Evolutionary conservation across 2,329 filamentous ascomycete genomes (phyloP), one percentile per base, ranked within the genome.

Genomic region (Fusarium penzigii): DNA sequence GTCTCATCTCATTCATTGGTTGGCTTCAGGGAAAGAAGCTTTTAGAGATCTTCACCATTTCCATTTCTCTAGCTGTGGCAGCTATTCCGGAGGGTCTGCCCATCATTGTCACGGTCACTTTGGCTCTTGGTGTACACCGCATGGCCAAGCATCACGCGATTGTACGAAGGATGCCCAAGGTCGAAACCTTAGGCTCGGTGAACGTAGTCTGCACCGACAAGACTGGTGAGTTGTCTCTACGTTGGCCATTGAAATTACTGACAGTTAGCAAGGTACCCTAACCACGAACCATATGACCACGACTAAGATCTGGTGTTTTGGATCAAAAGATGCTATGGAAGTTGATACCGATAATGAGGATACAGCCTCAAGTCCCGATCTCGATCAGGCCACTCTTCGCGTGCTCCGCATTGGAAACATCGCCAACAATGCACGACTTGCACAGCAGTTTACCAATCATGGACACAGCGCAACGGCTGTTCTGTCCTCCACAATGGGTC

Each of bases 121-220:
- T 99, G 49, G 94, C 94, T 39, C 80, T 99, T 13, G 95, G 94
- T 13, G 95, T 99, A 9, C 84, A 99, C 66, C 87, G 94, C 52
- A 99, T 99, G 94, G 95, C 94, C 55, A 91, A 87, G 67, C 86
- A 93, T 64, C 90, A 96, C 69, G 94, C 94, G 9, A 99, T 99
- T 69, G 93, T 99, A 54, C 88, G 94, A 61, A 88, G 90, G 67
- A 88, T 99, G 74, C 95, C 95, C 17, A 97, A 94, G 71, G 95
- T 99, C 9, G 94, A 99, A 71, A 99, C 94, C 1, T 76, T 99
- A 6, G 95, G 95, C 9, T 97, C 92, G n/a, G 94, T 99, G 53
- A 99, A 97, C 65, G 92, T 99, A n/a, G 91, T 99, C 7, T 99
- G 95, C 76, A 97, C 92, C 62, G 94, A 99, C 78, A 99, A 99